Evolutionary conservation across 352 stramenopile species (phyloP).

Genomic region (Phytophthora hybrid): DNA sequence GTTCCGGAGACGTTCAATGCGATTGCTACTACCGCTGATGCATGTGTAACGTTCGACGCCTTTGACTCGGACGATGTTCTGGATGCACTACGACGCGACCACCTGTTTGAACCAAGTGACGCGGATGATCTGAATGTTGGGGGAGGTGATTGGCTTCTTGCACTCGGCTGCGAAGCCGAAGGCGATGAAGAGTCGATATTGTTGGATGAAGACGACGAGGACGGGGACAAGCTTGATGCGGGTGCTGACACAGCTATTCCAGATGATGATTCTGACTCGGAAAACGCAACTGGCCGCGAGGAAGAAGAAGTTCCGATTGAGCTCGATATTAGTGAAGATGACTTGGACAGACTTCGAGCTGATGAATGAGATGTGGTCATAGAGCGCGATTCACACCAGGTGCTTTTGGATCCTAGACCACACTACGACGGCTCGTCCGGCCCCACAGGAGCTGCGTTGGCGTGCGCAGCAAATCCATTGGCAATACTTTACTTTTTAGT

Average conservation of each 20-base stretch:
- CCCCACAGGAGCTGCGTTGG: not conserved
- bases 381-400: not conserved
- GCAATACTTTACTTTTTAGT: constrained; percentile 8
- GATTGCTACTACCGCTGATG: too few relatives aligned
- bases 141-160: too few relatives aligned
- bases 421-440: not conserved
- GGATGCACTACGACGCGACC: not conserved
- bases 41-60: not conserved
- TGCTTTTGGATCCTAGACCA: not conserved
- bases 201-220: too few relatives aligned
- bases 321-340: not conserved
- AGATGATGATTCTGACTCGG: not conserved
- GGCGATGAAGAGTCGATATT: too few relatives aligned
- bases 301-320: not conserved
- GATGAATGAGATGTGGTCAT: not conserved
- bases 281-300: too few relatives aligned
- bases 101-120: too few relatives aligned
- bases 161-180: too few relatives aligned
- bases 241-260: too few relatives aligned
- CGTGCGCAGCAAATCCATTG: not conserved
- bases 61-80: constrained; percentile 2
- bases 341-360: not conserved
- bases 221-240: too few relatives aligned
- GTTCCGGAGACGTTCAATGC: too few relatives aligned
- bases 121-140: too few relatives aligned